Evolutionary conservation across 495 filamentous ascomycete genomes (phyloP), one percentile per base, ranked within the genome.

Genomic region (Aspergillus homomorphus): DNA sequence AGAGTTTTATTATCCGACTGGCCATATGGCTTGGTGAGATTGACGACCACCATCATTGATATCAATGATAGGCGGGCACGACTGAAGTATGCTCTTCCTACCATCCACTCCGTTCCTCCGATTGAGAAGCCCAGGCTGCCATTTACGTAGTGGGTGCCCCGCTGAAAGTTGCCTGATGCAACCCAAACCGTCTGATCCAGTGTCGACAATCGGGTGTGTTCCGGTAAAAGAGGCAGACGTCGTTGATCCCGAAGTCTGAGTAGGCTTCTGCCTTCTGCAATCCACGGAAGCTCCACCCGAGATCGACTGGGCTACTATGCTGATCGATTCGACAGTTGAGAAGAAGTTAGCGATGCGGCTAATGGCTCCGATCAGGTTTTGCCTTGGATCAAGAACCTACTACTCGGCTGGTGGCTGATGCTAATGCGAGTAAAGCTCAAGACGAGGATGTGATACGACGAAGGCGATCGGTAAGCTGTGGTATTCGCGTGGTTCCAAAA

Each of bases 201-300:
- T 15, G 14, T 50, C 22, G 22, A 24, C 21, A 14, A n/a, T 26
- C 19, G 16, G 15, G 8, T n/a, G 24, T 30, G 4, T 24, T 16
- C 24, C 16, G 16, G 16, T 51, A 30, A 28, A 30, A n/a, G 18
- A 9, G 28, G 6, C 23, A 18, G 21, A 22, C 4, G 24, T 48
- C 6, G 45, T 28, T 19, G 21, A 22, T 30, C 38, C 24, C 56
- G 53, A 45, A 45, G 58, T 51, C 41, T 48, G 53, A 55, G 59
- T 61, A 61, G 59, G 51, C 59, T 61, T 56, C 59, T 61, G 53
- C 59, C 59, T 61, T 56, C 59, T 61, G 53, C 59, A 59, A 56
- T 45, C 59, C 21, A 56, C 59, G 53, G 53, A 53, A 56, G 42
- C 49, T 61, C 59, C 56, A 61, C 22, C 53, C 45, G 56, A 22